phyloP scores from a whole-genome alignment of 495 filamentous ascomycete species.

The Letharia columbiana region DNA sequence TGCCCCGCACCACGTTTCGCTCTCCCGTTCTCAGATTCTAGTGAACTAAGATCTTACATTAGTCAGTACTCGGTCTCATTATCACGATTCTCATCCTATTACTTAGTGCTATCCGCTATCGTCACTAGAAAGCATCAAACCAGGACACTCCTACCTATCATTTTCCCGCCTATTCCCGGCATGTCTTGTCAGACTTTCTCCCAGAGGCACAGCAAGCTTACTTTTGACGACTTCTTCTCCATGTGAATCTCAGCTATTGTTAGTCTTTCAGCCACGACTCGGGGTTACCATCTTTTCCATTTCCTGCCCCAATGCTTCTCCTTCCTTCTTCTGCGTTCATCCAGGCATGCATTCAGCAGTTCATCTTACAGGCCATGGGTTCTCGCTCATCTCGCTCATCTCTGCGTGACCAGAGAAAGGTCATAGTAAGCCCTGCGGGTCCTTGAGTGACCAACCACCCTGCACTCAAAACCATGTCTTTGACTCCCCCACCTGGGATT shows the following conservation, averaged over 20 bases:
- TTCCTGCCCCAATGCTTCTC: neutral
- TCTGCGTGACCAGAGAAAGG: neutral
- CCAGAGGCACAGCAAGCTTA: no score
- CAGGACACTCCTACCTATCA: neutral
- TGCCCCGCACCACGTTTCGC: neutral
- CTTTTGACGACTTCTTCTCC: no score
- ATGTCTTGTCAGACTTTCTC: conserved; percentile 1
- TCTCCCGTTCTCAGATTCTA: neutral
- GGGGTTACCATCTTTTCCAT: neutral
- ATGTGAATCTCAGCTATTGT: neutral
- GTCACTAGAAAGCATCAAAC: neutral
- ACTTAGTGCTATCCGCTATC: no score
- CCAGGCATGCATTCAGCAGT: neutral
- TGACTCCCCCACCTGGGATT: conserved; percentile 39
- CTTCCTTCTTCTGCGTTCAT: neutral
- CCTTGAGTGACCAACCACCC: neutral
- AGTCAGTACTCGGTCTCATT: no score
- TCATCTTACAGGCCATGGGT: neutral
- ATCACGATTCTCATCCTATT: neutral
- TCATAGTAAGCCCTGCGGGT: neutral
- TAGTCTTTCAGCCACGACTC: neutral
- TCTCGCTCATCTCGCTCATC: neutral
- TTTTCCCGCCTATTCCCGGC: neutral
- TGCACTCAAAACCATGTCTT: conserved; percentile 29
- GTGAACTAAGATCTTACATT: no score